Evolutionary conservation across 805 yeast species (phyloP).

Genomic region (Blastobotrys attinorum): DNA sequence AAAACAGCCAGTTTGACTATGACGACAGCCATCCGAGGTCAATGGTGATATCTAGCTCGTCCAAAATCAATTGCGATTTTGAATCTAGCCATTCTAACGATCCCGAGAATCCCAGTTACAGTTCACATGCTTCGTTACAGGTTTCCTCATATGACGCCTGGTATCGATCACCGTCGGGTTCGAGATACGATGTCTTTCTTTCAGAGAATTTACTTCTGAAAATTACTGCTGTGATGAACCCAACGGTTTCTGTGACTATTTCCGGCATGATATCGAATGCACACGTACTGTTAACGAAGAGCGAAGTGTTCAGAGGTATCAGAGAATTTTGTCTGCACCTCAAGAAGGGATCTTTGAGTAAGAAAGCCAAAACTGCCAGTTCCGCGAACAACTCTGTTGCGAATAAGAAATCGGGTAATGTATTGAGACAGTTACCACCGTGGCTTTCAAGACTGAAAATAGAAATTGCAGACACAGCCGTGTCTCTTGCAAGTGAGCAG

Average conservation of each 20-base stretch:
- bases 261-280: conserved; percentile 21
- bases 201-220: conserved; percentile 19
- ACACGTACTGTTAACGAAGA: conserved; percentile 22
- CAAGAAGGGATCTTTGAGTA: conserved; percentile 1
- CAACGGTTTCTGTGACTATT: conserved; percentile 22
- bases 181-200: conserved; percentile 22
- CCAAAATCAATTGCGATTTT: conserved; percentile 26
- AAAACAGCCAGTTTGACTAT: conserved; percentile 3
- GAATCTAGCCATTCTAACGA: conserved; percentile 23
- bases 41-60: conserved; percentile 29
- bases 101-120: conserved; percentile 18
- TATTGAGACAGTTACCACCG: conserved; percentile 17
- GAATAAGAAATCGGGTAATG: not conserved
- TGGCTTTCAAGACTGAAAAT: conserved; percentile 25
- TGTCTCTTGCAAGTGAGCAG: conserved; percentile 16
- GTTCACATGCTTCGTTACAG: conserved; percentile 19
- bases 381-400: not conserved
- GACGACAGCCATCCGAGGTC: conserved; percentile 12
- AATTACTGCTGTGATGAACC: conserved; percentile 23
- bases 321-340: conserved; percentile 17
- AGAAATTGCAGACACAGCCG: conserved; percentile 23
- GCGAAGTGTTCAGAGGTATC: conserved; percentile 28
- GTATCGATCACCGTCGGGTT: conserved; percentile 25
- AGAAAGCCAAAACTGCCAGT: not conserved
- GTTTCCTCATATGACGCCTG: conserved; percentile 20